phyloP scores from a whole-genome alignment of 257 asterid genomes.

The Solanum piurae region DNA sequence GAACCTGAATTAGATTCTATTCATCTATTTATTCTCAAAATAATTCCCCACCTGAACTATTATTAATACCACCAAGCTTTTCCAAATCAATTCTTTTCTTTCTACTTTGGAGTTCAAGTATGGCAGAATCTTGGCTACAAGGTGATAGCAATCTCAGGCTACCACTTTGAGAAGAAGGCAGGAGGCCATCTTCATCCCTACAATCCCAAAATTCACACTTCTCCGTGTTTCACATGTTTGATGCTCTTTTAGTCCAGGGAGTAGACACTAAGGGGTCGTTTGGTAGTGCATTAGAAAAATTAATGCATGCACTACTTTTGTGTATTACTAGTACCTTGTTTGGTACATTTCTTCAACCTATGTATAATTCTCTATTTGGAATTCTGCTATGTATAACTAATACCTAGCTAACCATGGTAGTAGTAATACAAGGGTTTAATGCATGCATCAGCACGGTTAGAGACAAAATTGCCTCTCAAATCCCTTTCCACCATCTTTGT shows the following conservation, averaged over 20 bases:
- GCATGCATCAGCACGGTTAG: not conserved
- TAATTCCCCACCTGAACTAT: not conserved
- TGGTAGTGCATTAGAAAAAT: not conserved
- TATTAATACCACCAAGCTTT: not conserved
- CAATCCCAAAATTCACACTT: not conserved
- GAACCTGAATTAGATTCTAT: not conserved
- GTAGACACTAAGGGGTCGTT: not conserved
- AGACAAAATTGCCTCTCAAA: not conserved
- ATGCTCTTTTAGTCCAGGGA: not conserved
- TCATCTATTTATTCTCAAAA: not conserved
- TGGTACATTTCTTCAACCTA: not conserved
- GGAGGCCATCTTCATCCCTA: not conserved
- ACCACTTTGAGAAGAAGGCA: not conserved
- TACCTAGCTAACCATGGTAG: not conserved
- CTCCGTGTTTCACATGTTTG: not conserved
- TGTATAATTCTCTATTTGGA: not conserved
- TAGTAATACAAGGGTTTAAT: not conserved
- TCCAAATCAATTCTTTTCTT: not conserved
- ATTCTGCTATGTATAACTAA: not conserved
- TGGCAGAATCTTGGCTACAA: not conserved
- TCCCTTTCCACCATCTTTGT: not conserved
- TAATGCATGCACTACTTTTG: not conserved
- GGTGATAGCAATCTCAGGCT: not conserved
- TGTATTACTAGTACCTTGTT: not conserved
- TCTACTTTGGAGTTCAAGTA: not conserved